Conservation (phyloP, 2,329 filamentous ascomycete species). For the Aureobasidium lini region DNA sequence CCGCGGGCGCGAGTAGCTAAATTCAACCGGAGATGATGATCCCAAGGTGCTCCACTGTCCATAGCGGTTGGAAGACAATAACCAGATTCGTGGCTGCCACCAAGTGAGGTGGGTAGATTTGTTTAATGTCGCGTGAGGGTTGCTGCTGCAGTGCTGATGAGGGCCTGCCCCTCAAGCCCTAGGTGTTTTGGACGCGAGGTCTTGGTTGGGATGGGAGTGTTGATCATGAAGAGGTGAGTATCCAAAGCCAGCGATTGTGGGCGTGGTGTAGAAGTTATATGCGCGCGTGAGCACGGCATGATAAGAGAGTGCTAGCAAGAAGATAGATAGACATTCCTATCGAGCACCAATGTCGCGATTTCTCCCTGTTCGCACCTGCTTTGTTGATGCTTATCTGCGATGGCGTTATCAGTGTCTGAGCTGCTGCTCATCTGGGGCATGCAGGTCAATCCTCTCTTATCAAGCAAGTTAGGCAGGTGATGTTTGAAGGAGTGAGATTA, state of each 20-base stretch:
- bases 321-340: constrained; percentile 1
- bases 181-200: too few relatives aligned
- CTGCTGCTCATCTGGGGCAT: neutral
- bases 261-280: neutral
- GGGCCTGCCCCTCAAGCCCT: too few relatives aligned
- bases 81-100: too few relatives aligned
- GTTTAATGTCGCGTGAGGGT: neutral
- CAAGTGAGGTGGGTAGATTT: neutral
- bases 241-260: neutral
- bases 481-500: neutral
- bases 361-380: neutral
- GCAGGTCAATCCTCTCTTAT: neutral
- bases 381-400: constrained; percentile 1
- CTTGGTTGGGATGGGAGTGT: neutral
- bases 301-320: neutral
- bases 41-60: neutral
- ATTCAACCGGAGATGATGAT: neutral
- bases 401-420: constrained; percentile 3
- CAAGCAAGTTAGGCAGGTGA: neutral
- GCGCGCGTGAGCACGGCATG: neutral
- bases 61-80: too few relatives aligned
- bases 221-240: neutral
- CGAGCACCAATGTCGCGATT: neutral
- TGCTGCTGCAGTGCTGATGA: neutral
- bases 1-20: neutral